Evolutionary conservation across 306 rosid species (phyloP).

Genomic region (Lagenaria siceraria): DNA sequence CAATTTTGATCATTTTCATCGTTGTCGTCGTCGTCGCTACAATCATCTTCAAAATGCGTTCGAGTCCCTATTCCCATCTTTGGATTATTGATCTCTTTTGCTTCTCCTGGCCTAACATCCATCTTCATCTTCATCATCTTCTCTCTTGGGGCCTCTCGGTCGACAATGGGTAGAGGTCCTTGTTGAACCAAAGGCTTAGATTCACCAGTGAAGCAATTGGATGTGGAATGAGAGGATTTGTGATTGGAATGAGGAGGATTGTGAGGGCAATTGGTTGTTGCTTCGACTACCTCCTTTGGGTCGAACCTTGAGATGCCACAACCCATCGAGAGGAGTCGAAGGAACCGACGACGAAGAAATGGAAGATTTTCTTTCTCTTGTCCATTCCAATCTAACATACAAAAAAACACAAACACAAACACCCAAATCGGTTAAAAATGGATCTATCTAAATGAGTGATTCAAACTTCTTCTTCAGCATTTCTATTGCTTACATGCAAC

Average conservation of each 20-base stretch:
- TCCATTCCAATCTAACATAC: not conserved
- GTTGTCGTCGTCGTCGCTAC: not conserved
- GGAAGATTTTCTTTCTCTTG: not conserved
- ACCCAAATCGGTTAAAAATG: not conserved
- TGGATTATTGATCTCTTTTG: not conserved
- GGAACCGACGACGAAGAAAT: not conserved
- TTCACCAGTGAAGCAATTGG: not conserved
- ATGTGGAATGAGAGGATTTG: not conserved
- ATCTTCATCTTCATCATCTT: not conserved
- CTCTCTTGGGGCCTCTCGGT: not conserved
- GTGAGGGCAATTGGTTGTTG: not conserved
- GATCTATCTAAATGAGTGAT: not conserved
- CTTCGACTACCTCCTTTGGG: not conserved
- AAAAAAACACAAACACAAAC: not conserved
- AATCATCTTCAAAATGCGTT: not conserved
- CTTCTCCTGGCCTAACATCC: not conserved
- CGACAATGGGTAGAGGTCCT: not conserved
- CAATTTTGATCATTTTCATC: slow-evolving; percentile 1
- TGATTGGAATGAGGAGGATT: not conserved
- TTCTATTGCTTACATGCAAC: not conserved
- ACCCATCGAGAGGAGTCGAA: slow-evolving; percentile 29
- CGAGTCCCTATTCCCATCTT: not conserved
- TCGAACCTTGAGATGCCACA: slow-evolving; percentile 42
- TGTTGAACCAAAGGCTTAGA: not conserved
- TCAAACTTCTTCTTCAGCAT: not conserved